A percentile compares a stretch with the other conserved stretches of the same genome.
phyloP scores from a whole-genome alignment of 768 basidiomycete genomes.

The Podaxis sp. region DNA sequence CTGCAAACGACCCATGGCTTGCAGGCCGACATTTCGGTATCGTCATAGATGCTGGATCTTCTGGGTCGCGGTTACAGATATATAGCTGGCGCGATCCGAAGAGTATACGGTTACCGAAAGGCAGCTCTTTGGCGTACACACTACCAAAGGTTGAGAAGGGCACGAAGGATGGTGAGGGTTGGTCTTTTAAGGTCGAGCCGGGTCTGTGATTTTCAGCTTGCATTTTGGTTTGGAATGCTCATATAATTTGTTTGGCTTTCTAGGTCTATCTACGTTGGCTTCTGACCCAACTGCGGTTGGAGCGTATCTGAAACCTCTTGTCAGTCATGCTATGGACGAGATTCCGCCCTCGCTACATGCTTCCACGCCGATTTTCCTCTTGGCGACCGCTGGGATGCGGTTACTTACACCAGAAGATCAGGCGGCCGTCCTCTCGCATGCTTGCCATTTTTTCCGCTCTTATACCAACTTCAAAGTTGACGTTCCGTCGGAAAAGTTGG shows the following conservation, averaged over 20 bases:
- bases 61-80: slow-evolving; percentile 92
- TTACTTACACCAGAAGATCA: slow-evolving; percentile 70
- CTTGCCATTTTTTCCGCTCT: slow-evolving; percentile 72
- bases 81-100: slow-evolving; percentile 94
- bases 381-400: slow-evolving; percentile 98
- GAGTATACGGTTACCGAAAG: slow-evolving; percentile 44
- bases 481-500: slow-evolving; percentile 48
- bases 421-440: slow-evolving; percentile 64
- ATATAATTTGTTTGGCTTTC: background rate
- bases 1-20: slow-evolving; percentile 71
- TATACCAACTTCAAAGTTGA: slow-evolving; percentile 83
- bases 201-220: slow-evolving; percentile 52
- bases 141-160: slow-evolving; percentile 93
- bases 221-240: background rate
- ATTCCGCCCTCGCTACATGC: slow-evolving; percentile 85
- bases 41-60: slow-evolving; percentile 98
- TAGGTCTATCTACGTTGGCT: slow-evolving; percentile 86
- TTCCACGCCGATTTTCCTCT: slow-evolving; percentile 87
- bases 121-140: slow-evolving; percentile 48
- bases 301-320: slow-evolving; percentile 75
- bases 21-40: slow-evolving; percentile 83
- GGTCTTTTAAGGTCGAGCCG: slow-evolving; percentile 92
- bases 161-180: slow-evolving; percentile 72
- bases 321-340: slow-evolving; percentile 76
- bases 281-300: slow-evolving; percentile 68